These are phyloP conservation scores for Auriscalpium orientale DNA, from an alignment of 768 basidiomycete genomes.

Conservation along the genomic window DNA sequence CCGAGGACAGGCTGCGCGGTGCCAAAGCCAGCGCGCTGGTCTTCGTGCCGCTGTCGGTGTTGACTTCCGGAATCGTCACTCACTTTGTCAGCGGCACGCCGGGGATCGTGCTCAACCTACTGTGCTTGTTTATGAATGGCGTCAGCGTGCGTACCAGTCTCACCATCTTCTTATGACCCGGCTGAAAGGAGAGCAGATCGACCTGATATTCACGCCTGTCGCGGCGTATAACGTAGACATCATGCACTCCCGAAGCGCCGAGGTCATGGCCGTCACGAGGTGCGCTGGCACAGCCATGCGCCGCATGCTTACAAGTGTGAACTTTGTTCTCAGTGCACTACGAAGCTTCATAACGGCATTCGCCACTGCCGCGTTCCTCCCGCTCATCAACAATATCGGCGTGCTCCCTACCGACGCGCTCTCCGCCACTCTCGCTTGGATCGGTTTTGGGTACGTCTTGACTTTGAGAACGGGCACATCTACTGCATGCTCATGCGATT, in stretches of 20 bases:
- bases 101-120: conserved; percentile 44
- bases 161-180: neutral
- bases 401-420: conserved; percentile 41
- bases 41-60: conserved; percentile 46
- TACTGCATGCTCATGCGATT: neutral
- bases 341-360: conserved; percentile 38
- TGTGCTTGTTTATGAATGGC: conserved; percentile 57
- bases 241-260: conserved; percentile 52
- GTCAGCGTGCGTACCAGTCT: conserved; percentile 40
- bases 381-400: conserved; percentile 46
- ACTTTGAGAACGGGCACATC: neutral
- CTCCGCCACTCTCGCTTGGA: conserved; percentile 37
- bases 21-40: conserved; percentile 37
- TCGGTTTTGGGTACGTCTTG: conserved; percentile 43
- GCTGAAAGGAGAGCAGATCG: conserved; percentile 32
- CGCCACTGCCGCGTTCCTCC: conserved; percentile 40
- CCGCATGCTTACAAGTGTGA: too few relatives aligned
- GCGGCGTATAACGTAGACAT: conserved; percentile 56
- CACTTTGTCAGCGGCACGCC: conserved; percentile 39
- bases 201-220: conserved; percentile 46
- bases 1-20: conserved; percentile 60
- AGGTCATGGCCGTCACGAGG: conserved; percentile 51
- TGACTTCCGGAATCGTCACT: conserved; percentile 42
- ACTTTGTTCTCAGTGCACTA: conserved; percentile 31
- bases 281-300: conserved; percentile 23